phyloP scores from a whole-genome alignment of 139 green algal species.

The Chlamydomonas schloesseri region DNA sequence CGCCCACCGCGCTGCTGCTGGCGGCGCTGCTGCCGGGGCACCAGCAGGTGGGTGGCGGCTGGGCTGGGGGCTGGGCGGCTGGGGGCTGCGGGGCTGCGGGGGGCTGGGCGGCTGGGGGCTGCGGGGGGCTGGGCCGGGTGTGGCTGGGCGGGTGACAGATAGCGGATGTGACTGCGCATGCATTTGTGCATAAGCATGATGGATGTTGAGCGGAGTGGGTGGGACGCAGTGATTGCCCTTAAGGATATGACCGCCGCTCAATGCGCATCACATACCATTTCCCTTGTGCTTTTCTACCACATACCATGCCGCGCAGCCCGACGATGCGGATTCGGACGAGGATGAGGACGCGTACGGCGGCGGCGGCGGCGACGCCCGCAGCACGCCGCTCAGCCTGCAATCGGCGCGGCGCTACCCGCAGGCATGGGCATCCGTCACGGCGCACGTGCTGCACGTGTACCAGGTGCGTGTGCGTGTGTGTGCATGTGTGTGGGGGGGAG shows the following conservation, averaged over 20 bases:
- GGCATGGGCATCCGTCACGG: slow-evolving; percentile 20
- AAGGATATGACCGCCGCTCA: no score
- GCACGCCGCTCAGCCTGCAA: slow-evolving; percentile 5
- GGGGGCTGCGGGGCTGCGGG: background rate
- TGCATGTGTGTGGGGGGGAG: background rate
- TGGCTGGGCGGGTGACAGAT: no score
- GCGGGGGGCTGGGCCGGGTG: no score
- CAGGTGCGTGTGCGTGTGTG: background rate
- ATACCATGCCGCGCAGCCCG: background rate
- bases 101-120: background rate
- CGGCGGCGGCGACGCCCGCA: background rate
- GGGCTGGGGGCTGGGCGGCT: no score
- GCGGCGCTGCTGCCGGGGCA: slow-evolving; percentile 30
- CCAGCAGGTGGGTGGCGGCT: background rate
- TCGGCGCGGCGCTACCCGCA: slow-evolving; percentile 28
- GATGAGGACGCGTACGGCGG: background rate
- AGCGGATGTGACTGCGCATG: no score
- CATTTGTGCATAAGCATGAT: no score
- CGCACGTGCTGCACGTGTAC: slow-evolving; percentile 29
- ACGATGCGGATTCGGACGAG: background rate
- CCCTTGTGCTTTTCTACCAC: no score
- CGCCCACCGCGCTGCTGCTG: slow-evolving; percentile 1
- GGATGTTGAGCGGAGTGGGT: no score
- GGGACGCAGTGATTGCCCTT: no score
- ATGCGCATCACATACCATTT: no score